A percentile compares a stretch with the other conserved stretches of the same genome.
These are phyloP conservation scores for Bipolaris victoriae DNA, from an alignment of 2,329 filamentous ascomycete genomes.

Conservation along the genomic window DNA sequence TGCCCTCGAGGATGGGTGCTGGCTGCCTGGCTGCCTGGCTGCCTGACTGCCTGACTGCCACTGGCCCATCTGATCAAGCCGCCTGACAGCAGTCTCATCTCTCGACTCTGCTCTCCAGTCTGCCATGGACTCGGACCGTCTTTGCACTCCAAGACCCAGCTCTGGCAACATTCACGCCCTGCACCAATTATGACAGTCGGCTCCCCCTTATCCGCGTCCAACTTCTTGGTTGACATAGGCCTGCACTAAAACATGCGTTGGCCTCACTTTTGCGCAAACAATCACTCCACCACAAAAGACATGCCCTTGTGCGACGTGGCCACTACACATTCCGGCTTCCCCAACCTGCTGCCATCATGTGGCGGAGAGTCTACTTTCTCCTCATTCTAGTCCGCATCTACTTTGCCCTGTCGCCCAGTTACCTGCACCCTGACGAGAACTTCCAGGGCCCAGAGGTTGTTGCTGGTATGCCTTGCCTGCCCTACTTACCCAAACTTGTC, in stretches of 20 bases:
- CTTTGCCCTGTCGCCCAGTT: conserved; percentile 93
- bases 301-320: conserved; percentile 39
- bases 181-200: conserved; percentile 9
- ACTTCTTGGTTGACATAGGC: conserved; percentile 31
- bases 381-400: conserved; percentile 87
- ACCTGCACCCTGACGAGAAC: conserved; percentile 97
- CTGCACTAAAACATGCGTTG: conserved; percentile 32
- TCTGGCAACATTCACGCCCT: conserved; percentile 10
- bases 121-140: conserved; percentile 23
- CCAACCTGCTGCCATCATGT: conserved; percentile 65
- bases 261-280: conserved; percentile 22
- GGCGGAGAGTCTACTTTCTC: conserved; percentile 86
- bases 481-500: neutral
- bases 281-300: conserved; percentile 29
- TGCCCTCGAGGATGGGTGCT: conserved; percentile 23
- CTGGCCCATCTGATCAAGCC: conserved; percentile 27
- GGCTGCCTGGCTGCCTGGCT: conserved; percentile 20
- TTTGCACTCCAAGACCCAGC: conserved; percentile 10
- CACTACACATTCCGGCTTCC: conserved; percentile 20
- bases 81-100: conserved; percentile 21
- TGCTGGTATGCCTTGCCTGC: conserved; percentile 66
- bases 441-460: conserved; percentile 98
- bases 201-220: conserved; percentile 35
- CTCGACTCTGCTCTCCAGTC: conserved; percentile 15
- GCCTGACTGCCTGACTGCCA: conserved; percentile 24